Evolutionary conservation across 176 grass and related monocot genomes (phyloP).

Genomic region (Oryza rufipogon): DNA sequence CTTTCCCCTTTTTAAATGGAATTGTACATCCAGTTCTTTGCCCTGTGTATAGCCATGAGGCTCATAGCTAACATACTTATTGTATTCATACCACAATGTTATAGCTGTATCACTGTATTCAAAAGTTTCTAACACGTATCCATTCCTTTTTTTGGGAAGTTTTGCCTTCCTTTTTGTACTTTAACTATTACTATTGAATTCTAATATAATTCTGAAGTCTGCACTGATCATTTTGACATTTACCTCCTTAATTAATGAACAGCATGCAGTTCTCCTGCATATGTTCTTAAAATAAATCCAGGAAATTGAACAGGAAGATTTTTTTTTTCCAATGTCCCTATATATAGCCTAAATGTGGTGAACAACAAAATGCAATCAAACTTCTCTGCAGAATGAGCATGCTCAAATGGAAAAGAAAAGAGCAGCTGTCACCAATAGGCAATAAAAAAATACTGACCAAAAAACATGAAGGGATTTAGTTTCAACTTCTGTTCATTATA

Average conservation of each 20-base stretch:
- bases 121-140: conserved; percentile 27
- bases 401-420: background rate
- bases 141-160: conserved; percentile 29
- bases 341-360: conserved; percentile 23
- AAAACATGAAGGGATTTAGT: background rate
- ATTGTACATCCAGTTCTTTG: conserved; percentile 33
- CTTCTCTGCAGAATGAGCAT: background rate
- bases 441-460: conserved; percentile 4
- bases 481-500: background rate
- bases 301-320: background rate
- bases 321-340: background rate
- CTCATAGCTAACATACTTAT: conserved; percentile 21
- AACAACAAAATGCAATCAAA: conserved; percentile 15
- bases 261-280: background rate
- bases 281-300: background rate
- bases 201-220: conserved; percentile 35
- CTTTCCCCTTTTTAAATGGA: conserved; percentile 23
- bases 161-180: conserved; percentile 33
- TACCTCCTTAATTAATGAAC: background rate
- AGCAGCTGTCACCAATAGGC: background rate
- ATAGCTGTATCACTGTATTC: conserved; percentile 27
- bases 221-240: conserved; percentile 4
- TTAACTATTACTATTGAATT: background rate
- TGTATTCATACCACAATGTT: conserved; percentile 36
- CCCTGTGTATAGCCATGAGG: conserved; percentile 48